Evolutionary conservation across 306 rosid genomes (phyloP), one percentile per base, ranked within the genome.

Genomic region (Crotalaria pallida): DNA sequence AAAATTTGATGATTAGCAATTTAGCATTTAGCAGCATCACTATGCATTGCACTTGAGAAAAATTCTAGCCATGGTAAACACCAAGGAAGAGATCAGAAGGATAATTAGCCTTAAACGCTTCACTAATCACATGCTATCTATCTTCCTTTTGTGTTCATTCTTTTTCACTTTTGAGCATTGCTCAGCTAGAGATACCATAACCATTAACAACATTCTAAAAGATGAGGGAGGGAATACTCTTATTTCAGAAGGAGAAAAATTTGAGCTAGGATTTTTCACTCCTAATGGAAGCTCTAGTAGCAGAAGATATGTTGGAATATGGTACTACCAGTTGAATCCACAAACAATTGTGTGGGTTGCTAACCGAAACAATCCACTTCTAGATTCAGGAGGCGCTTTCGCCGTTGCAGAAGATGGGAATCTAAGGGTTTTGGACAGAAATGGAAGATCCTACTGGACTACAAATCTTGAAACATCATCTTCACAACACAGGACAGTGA

Each of bases 261-360:
- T 90, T 63, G 86, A 88, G 57, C 79, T 90, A 0, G 95, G 92
- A 31, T 90, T 90, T 66, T 90, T 90, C 53, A 81, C 84, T 44
- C 92, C 88, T 7, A 73, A 85, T 81, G 89, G 88, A 77, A 87
- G 89, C 81, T 63, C 69, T 48, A 73, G 78, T n/a, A 15, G 69
- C 3, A 80, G 80, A 81, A 86, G 92, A 81, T 88, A 88, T 8
- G 78, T 88, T 15, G 97, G 97, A 52, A 90, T 90, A 75, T 90
- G 95, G 92, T 90, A 81, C 67, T 65, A 86, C 73, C 53, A 69
- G 29, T 81, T 87, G 6, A 80, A 65, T 45, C 95, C 92, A 52
- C 72, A 24, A 22, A 80, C 80, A 22, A 77, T 89, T 78, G 91
- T 89, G 21, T 89, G 93, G 93, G 88, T 89, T 74, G 93, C 96